phyloP scores from a whole-genome alignment of 116 monocot species.

The Trichopus zeylanicus region DNA sequence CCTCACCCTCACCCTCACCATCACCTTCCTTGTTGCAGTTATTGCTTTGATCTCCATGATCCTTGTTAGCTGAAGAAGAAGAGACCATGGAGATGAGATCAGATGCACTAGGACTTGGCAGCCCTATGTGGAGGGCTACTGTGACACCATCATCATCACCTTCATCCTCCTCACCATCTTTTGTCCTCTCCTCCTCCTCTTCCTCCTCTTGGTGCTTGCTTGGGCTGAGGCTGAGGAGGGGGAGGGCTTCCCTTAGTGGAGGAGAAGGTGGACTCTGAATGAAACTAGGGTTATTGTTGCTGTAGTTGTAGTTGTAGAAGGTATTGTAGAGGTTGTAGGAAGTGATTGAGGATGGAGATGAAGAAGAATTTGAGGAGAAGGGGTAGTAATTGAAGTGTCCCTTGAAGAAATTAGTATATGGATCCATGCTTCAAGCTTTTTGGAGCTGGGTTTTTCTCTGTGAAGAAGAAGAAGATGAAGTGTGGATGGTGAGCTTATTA shows the following conservation, averaged over 20 bases:
- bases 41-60: slow-evolving; percentile 3
- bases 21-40: slow-evolving; percentile 2
- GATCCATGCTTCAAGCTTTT: slow-evolving; percentile 46
- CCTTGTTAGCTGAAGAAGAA: slow-evolving; percentile 9
- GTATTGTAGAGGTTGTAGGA: slow-evolving; percentile 29
- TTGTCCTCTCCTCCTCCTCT: slow-evolving; percentile 6
- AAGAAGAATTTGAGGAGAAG: slow-evolving; percentile 23
- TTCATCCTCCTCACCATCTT: slow-evolving; percentile 10
- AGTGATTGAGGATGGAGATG: slow-evolving; percentile 11
- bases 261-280: slow-evolving; percentile 33
- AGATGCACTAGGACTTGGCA: slow-evolving; percentile 46
- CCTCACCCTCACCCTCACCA: slow-evolving; percentile 7
- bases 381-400: slow-evolving; percentile 38
- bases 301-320: slow-evolving; percentile 18
- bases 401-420: slow-evolving; percentile 54
- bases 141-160: slow-evolving; percentile 34
- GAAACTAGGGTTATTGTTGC: slow-evolving; percentile 2
- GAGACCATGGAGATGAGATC: slow-evolving; percentile 64
- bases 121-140: slow-evolving; percentile 65
- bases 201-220: slow-evolving; percentile 5
- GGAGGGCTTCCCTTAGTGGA: slow-evolving; percentile 66
- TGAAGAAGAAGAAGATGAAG: slow-evolving; percentile 3
- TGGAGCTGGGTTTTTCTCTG: no score
- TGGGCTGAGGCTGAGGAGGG: slow-evolving; percentile 59
- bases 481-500: neutral